Evolutionary conservation across 1,139 yeast species (phyloP).

Genomic region (Scheffersomyces illinoinensis): DNA sequence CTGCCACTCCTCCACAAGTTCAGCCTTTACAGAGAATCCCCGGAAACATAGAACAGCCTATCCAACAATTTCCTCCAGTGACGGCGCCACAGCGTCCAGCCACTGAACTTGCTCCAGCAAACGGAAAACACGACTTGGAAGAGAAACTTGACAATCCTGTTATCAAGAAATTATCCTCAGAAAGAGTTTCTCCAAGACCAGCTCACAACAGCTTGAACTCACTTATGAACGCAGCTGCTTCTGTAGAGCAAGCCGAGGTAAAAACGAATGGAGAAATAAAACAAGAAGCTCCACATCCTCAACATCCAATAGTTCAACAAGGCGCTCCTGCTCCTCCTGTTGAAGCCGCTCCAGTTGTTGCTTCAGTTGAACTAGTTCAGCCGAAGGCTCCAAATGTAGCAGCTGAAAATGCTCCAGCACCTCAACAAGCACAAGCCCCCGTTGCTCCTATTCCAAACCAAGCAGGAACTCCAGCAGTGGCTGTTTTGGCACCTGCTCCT

Average conservation of each 20-base stretch:
- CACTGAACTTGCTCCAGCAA: constrained; percentile 4
- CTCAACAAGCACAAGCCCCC: constrained; percentile 9
- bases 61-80: constrained; percentile 8
- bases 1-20: constrained; percentile 9
- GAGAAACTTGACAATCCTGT: constrained; percentile 30
- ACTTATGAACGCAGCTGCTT: constrained; percentile 32
- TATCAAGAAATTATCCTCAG: constrained; percentile 19
- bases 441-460: constrained; percentile 2
- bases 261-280: constrained; percentile 5
- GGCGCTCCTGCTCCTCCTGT: too few species aligned
- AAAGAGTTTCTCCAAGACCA: constrained; percentile 14
- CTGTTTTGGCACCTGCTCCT: constrained; percentile 6
- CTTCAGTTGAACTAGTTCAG: constrained; percentile 7
- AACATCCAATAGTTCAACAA: constrained; percentile 5
- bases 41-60: constrained; percentile 10
- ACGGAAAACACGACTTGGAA: constrained; percentile 40
- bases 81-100: constrained; percentile 7
- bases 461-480: constrained; percentile 7
- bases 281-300: constrained; percentile 3
- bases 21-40: constrained; percentile 6
- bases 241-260: constrained; percentile 9
- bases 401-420: constrained; percentile 7
- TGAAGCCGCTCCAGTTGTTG: constrained; percentile 12
- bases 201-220: constrained; percentile 23
- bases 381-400: constrained; percentile 4